These are phyloP conservation scores for Scopulariopsis brevicaulis DNA, from an alignment of 2,329 filamentous ascomycete species.

Conservation along the genomic window DNA sequence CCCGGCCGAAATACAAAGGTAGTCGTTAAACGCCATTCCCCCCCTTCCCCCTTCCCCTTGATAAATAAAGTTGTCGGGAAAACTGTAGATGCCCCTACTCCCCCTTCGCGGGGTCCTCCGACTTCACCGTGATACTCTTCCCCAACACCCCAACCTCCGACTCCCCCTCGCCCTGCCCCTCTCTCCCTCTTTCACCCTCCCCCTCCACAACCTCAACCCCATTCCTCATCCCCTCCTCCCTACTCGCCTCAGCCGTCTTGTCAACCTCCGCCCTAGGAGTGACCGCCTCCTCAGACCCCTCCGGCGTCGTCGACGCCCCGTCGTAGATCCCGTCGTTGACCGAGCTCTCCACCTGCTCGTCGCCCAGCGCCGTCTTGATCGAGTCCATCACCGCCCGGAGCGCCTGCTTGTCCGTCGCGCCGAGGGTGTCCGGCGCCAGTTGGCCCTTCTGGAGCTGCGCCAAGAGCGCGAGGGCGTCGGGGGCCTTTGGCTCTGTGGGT, in stretches of 20 bases:
- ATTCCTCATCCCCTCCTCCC: neutral
- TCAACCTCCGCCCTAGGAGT: neutral
- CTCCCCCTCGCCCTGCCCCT: too few relatives aligned
- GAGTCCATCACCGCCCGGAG: slow-evolving; percentile 1
- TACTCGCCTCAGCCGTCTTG: neutral
- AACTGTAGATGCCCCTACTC: neutral
- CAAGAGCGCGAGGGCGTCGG: neutral
- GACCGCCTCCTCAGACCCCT: slow-evolving; percentile 2
- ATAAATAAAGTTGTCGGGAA: neutral
- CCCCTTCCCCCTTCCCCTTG: neutral
- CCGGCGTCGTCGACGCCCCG: slow-evolving; percentile 2
- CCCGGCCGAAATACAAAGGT: too few relatives aligned
- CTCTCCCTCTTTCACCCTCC: neutral
- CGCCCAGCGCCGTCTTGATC: slow-evolving; percentile 2
- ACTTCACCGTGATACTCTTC: neutral
- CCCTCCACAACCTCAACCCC: neutral
- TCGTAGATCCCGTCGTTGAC: neutral
- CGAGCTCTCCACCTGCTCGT: neutral
- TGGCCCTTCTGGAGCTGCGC: neutral
- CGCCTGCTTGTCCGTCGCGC: neutral
- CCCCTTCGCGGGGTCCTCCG: neutral
- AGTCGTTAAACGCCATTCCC: too few relatives aligned
- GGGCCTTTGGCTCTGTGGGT: neutral
- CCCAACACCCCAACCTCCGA: neutral
- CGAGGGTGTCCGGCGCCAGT: neutral